These are phyloP conservation scores for Sicyos edulis DNA, from an alignment of 306 rosid genomes.

Conservation along the genomic window DNA sequence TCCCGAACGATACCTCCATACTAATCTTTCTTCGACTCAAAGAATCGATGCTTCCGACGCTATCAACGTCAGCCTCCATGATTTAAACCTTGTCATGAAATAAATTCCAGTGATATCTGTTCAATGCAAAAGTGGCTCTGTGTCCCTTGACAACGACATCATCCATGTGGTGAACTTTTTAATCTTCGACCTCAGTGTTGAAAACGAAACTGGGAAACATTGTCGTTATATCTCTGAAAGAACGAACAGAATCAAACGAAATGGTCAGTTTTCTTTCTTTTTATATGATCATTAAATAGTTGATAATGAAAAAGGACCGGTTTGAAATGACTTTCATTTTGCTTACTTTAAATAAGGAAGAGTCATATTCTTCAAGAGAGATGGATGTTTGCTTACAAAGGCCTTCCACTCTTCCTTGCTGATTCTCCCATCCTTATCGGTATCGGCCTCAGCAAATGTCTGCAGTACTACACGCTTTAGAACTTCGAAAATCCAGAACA, in stretches of 20 bases:
- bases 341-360: conserved; percentile 79
- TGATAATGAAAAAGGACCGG: background rate
- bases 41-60: too few species aligned
- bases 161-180: background rate
- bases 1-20: too few species aligned
- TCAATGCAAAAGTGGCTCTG: too few species aligned
- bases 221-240: conserved; percentile 48
- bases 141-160: too few species aligned
- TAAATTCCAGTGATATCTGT: too few species aligned
- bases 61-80: too few species aligned
- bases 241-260: conserved; percentile 16
- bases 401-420: conserved; percentile 68
- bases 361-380: conserved; percentile 71
- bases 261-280: background rate
- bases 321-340: conserved; percentile 1
- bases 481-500: background rate
- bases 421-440: conserved; percentile 70
- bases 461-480: conserved; percentile 19
- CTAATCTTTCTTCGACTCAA: too few species aligned
- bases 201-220: conserved; percentile 54
- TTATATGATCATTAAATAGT: background rate
- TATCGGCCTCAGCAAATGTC: conserved; percentile 72
- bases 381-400: conserved; percentile 51
- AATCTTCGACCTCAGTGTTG: conserved; percentile 39
- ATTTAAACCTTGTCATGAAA: too few species aligned